Percentiles rank a stretch among this genome's conserved stretches.
Conservation (phyloP, 129 eudicot species). For the Flaveria linearis region DNA sequence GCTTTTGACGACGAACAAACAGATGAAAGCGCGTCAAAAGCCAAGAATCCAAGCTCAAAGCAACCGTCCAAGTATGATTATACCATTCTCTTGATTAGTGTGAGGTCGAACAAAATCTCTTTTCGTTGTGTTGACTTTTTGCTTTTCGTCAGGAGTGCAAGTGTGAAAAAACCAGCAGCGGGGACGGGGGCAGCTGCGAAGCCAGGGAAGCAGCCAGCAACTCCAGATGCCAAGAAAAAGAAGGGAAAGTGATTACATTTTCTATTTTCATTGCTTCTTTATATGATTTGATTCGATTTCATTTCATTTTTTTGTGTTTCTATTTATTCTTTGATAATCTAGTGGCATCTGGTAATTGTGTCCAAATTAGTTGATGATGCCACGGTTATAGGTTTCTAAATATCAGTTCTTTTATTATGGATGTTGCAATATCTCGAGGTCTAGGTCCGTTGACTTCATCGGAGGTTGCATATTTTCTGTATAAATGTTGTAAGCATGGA, state of each 20-base stretch:
- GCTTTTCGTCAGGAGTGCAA: slow-evolving; percentile 18
- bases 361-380: slow-evolving; percentile 14
- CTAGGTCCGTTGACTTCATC: background rate
- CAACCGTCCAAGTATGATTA: slow-evolving; percentile 34
- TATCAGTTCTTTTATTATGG: slow-evolving; percentile 12
- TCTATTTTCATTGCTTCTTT: background rate
- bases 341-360: slow-evolving; percentile 21
- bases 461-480: slow-evolving; percentile 4
- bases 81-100: background rate
- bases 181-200: slow-evolving; percentile 19
- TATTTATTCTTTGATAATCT: slow-evolving; percentile 11
- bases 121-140: slow-evolving; percentile 9
- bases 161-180: slow-evolving; percentile 26
- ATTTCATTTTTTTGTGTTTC: background rate
- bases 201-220: slow-evolving; percentile 3
- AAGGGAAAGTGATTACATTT: slow-evolving; percentile 21
- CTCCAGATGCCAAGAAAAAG: slow-evolving; percentile 21
- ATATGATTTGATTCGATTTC: background rate
- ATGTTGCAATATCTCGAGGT: slow-evolving; percentile 22
- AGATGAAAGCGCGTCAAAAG: background rate
- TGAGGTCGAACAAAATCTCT: slow-evolving; percentile 9
- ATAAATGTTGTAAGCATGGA: slow-evolving; percentile 22
- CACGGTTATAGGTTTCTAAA: slow-evolving; percentile 17
- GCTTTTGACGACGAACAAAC: slow-evolving; percentile 10
- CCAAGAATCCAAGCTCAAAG: slow-evolving; percentile 18